Conservation (phyloP, 208 protist genomes). For the Leishmania arabica region DNA sequence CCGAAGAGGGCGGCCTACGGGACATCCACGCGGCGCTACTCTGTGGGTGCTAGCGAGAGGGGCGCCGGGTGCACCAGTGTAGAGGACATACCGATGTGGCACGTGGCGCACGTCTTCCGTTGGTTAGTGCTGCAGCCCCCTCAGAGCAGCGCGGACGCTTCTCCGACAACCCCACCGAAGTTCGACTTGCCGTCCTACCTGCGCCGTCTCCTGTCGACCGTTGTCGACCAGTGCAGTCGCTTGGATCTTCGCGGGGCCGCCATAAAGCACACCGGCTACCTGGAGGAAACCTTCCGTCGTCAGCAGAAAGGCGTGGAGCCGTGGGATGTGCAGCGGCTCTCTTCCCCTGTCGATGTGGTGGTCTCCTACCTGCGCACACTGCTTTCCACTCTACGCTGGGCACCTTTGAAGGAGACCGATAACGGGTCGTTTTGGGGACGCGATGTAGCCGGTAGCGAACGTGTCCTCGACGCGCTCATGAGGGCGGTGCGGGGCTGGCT, state of each 20-base stretch:
- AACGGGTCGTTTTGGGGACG: conserved; percentile 52
- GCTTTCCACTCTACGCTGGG: conserved; percentile 36
- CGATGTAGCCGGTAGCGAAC: conserved; percentile 5
- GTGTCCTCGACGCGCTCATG: conserved; percentile 39
- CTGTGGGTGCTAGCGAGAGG: background rate
- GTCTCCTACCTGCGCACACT: conserved; percentile 52
- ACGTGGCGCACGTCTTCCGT: conserved; percentile 22
- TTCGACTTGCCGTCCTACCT: conserved; percentile 22
- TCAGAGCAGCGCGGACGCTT: background rate
- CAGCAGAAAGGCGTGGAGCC: conserved; percentile 13
- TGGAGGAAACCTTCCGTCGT: conserved; percentile 40
- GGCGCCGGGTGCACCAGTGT: background rate
- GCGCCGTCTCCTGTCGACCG: conserved; percentile 31
- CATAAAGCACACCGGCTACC: conserved; percentile 46
- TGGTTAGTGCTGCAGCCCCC: conserved; percentile 13
- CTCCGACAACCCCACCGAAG: background rate
- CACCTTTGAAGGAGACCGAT: background rate
- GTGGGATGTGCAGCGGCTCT: conserved; percentile 21
- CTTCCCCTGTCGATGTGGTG: conserved; percentile 41
- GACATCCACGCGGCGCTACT: background rate
- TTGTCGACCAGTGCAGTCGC: conserved; percentile 42
- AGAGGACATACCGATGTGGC: conserved; percentile 14
- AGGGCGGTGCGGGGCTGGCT: conserved; percentile 49
- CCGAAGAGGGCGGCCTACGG: conserved; percentile 5
- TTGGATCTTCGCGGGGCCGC: conserved; percentile 64